Conservation (phyloP, 495 filamentous ascomycete species). For the Halenospora varia region DNA sequence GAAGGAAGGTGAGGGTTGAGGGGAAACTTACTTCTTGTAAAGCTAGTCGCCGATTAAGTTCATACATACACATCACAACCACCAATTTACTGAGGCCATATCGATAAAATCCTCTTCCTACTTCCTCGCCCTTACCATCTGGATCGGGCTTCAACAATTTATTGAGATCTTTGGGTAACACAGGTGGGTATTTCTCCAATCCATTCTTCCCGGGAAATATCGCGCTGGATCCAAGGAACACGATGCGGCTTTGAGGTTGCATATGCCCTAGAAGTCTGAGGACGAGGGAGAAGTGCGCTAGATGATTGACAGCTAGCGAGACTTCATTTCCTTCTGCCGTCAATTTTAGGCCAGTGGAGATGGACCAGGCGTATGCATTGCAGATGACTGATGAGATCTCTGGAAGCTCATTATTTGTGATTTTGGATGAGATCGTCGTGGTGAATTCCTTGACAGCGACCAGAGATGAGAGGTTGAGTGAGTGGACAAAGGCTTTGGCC, state of each 20-base stretch:
- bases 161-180: slow-evolving; percentile 27
- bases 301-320: slow-evolving; percentile 40
- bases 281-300: slow-evolving; percentile 39
- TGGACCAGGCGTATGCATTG: slow-evolving; percentile 43
- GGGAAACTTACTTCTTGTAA: too few species aligned
- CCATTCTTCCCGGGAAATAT: slow-evolving; percentile 39
- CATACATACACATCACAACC: slow-evolving; percentile 40
- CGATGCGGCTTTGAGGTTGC: slow-evolving; percentile 33
- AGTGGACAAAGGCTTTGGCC: background rate
- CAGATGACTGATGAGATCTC: slow-evolving; percentile 37
- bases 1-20: too few species aligned
- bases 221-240: slow-evolving; percentile 37
- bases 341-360: slow-evolving; percentile 30
- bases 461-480: background rate
- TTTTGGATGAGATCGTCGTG: slow-evolving; percentile 22
- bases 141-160: slow-evolving; percentile 17
- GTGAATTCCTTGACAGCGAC: background rate
- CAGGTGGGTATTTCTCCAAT: slow-evolving; percentile 31
- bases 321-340: slow-evolving; percentile 40
- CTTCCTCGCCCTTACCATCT: slow-evolving; percentile 20
- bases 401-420: slow-evolving; percentile 31
- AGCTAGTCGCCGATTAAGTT: too few species aligned
- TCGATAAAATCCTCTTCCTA: slow-evolving; percentile 38
- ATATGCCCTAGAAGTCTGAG: slow-evolving; percentile 41
- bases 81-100: slow-evolving; percentile 43